These are phyloP conservation scores for Coleophoma cylindrospora DNA, from an alignment of 2,329 filamentous ascomycete species.

Conservation along the genomic window DNA sequence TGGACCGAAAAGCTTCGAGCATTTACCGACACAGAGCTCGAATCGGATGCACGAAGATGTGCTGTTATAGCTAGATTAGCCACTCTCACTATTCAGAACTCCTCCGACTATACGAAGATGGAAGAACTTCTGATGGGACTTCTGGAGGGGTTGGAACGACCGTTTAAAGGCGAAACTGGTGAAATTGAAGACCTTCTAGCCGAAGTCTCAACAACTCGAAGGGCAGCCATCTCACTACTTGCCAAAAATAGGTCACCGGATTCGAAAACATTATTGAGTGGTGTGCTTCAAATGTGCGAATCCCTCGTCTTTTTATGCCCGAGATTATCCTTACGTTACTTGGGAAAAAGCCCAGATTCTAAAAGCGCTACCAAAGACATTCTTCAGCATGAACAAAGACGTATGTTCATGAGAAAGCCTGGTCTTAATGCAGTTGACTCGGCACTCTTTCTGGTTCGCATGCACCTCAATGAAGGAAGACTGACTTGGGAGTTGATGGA, in stretches of 20 bases:
- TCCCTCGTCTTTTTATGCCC: slow-evolving; percentile 53
- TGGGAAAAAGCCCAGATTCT: slow-evolving; percentile 50
- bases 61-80: slow-evolving; percentile 50
- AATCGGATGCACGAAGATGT: slow-evolving; percentile 31
- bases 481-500: slow-evolving; percentile 52
- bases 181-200: slow-evolving; percentile 58
- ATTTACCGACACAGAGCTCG: slow-evolving; percentile 10
- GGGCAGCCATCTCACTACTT: slow-evolving; percentile 46
- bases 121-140: slow-evolving; percentile 42
- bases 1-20: slow-evolving; percentile 45
- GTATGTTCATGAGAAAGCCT: slow-evolving; percentile 39
- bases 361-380: slow-evolving; percentile 50
- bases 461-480: slow-evolving; percentile 40
- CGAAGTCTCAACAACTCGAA: slow-evolving; percentile 50
- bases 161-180: slow-evolving; percentile 50
- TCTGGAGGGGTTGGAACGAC: slow-evolving; percentile 49
- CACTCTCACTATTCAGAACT: slow-evolving; percentile 45
- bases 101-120: slow-evolving; percentile 30
- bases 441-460: slow-evolving; percentile 50
- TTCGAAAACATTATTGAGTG: slow-evolving; percentile 7
- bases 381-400: slow-evolving; percentile 56
- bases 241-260: slow-evolving; percentile 7
- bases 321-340: slow-evolving; percentile 55
- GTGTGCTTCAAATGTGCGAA: slow-evolving; percentile 39
- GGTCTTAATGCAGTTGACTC: slow-evolving; percentile 57